These are phyloP conservation scores for Lodderomyces pseudojiufengensis DNA, from an alignment of 1,139 yeast species.

Conservation along the genomic window DNA sequence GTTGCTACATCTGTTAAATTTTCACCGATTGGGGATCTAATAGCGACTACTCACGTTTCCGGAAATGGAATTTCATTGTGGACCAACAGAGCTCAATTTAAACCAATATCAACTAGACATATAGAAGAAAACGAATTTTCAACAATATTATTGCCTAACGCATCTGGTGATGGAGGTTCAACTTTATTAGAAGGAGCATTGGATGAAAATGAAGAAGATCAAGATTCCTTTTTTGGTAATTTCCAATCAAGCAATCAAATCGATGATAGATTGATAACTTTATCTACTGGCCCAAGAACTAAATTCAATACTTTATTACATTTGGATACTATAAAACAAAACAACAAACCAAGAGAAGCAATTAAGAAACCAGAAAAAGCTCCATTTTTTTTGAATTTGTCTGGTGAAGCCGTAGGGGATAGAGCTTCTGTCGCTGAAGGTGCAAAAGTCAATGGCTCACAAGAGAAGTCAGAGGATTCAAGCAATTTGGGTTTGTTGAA, in stretches of 20 bases:
- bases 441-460: constrained; percentile 16
- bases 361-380: constrained; percentile 82
- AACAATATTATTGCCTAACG: constrained; percentile 61
- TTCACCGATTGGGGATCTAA: constrained; percentile 84
- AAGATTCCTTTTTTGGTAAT: constrained; percentile 28
- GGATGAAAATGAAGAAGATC: constrained; percentile 22
- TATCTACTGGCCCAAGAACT: constrained; percentile 72
- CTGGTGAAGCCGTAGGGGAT: constrained; percentile 68
- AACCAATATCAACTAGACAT: constrained; percentile 67
- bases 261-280: constrained; percentile 58
- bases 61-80: constrained; percentile 90
- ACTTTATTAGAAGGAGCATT: constrained; percentile 77
- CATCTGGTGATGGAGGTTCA: constrained; percentile 80
- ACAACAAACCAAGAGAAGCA: constrained; percentile 88
- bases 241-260: constrained; percentile 60
- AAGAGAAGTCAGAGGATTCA: constrained; percentile 18
- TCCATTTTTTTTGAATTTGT: constrained; percentile 72
- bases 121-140: constrained; percentile 72
- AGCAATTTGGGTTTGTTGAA: too few species aligned
- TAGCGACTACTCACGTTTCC: constrained; percentile 90
- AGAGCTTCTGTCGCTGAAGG: constrained; percentile 62
- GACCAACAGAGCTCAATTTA: constrained; percentile 89
- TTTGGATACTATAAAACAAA: constrained; percentile 75
- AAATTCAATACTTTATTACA: constrained; percentile 77
- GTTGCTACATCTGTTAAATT: constrained; percentile 79